A percentile compares a stretch with the other conserved stretches of the same genome.
phyloP scores from a whole-genome alignment of 2,329 filamentous ascomycete genomes.

The Alternaria burnsii region DNA sequence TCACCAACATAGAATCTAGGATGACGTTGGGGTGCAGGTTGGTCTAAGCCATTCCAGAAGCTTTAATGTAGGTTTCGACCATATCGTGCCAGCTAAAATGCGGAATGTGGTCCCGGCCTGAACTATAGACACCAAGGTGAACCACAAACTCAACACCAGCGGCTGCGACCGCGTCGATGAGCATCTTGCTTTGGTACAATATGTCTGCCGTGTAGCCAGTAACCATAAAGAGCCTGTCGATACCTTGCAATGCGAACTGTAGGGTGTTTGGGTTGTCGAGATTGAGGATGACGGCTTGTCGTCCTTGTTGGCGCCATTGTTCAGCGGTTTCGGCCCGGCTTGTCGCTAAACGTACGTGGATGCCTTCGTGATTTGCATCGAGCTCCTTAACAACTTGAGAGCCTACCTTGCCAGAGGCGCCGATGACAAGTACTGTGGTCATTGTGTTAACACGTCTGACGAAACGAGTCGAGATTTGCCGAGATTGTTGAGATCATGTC shows the following conservation, averaged over 20 bases:
- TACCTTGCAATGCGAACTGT: background rate
- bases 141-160: background rate
- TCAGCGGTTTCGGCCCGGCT: no score
- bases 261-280: background rate
- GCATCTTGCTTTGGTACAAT: background rate
- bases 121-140: background rate
- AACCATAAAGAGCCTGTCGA: background rate
- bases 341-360: no score
- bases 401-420: no score
- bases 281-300: background rate
- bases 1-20: background rate
- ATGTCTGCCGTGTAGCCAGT: background rate
- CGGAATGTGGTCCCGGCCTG: background rate
- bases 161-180: background rate
- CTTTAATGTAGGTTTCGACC: background rate
- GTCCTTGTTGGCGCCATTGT: no score
- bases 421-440: no score
- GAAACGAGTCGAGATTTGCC: no score
- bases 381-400: no score
- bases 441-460: no score
- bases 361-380: no score
- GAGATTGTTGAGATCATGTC: no score
- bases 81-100: background rate
- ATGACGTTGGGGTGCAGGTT: background rate
- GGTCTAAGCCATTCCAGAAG: background rate